Conservation (phyloP, 768 basidiomycete species). For the Mycena sanguinolenta region DNA sequence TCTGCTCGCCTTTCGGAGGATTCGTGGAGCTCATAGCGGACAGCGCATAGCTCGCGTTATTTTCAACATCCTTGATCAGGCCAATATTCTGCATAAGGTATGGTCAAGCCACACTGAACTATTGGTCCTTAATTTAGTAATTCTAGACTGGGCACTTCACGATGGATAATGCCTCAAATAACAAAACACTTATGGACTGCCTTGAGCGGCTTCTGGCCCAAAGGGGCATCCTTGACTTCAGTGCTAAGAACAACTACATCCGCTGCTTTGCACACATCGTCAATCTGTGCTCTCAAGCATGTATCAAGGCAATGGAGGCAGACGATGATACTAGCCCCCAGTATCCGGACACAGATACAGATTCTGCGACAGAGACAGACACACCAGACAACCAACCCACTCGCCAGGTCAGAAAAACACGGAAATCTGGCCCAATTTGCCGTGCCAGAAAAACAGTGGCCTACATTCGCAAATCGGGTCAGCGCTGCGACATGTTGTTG, state of each 20-base stretch:
- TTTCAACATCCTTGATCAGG: neutral
- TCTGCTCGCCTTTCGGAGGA: neutral
- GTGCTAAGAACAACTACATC: too few species aligned
- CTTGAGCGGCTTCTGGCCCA: neutral
- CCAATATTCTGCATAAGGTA: neutral
- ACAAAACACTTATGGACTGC: neutral
- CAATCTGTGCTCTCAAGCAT: neutral
- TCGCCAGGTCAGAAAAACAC: neutral
- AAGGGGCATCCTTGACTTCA: neutral
- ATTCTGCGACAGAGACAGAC: neutral
- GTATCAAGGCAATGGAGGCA: neutral
- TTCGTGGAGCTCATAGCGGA: neutral
- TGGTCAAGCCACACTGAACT: neutral
- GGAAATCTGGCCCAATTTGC: constrained; percentile 3
- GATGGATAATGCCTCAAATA: neutral
- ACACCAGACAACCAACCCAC: neutral
- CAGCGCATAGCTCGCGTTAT: neutral
- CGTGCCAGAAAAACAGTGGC: neutral
- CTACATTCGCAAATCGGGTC: constrained; percentile 1
- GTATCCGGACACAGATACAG: neutral
- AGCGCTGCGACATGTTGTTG: neutral
- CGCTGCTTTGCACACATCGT: neutral
- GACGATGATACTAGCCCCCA: neutral
- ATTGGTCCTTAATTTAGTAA: neutral
- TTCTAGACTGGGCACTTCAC: neutral